These are phyloP conservation scores for Panellus pusillus DNA, from an alignment of 768 basidiomycete genomes.

Conservation along the genomic window DNA sequence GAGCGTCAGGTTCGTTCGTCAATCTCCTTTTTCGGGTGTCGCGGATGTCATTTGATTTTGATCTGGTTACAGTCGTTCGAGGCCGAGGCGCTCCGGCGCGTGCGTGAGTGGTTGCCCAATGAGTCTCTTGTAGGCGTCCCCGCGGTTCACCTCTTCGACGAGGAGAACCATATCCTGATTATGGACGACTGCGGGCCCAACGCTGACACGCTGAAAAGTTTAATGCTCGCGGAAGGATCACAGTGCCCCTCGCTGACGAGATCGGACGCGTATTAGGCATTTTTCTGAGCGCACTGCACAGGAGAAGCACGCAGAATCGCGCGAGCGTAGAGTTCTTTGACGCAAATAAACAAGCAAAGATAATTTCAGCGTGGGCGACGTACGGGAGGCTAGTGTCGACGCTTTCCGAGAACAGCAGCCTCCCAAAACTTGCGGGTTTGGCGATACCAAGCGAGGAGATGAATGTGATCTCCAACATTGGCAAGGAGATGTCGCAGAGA, in stretches of 20 bases:
- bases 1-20: constrained; percentile 41
- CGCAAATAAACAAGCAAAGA: constrained; percentile 37
- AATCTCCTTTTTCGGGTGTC: neutral
- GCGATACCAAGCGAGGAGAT: neutral
- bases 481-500: neutral
- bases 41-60: neutral
- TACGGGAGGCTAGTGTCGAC: neutral
- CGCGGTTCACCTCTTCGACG: constrained; percentile 40
- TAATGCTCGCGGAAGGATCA: constrained; percentile 34
- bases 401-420: neutral
- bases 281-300: constrained; percentile 55
- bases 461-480: neutral
- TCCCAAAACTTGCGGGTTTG: neutral
- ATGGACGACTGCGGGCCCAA: constrained; percentile 48
- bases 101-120: constrained; percentile 24
- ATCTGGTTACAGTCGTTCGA: constrained; percentile 17
- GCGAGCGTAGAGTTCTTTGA: constrained; percentile 36
- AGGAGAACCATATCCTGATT: constrained; percentile 40
- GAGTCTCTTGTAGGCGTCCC: constrained; percentile 36
- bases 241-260: constrained; percentile 34
- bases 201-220: constrained; percentile 34
- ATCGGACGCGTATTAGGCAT: constrained; percentile 55
- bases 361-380: constrained; percentile 1
- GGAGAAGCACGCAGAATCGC: constrained; percentile 36
- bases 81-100: constrained; percentile 35